Evolutionary conservation across 495 filamentous ascomycete species (phyloP), one percentile per base, ranked within the genome.

Genomic region (Lasiosphaeris hirsuta): DNA sequence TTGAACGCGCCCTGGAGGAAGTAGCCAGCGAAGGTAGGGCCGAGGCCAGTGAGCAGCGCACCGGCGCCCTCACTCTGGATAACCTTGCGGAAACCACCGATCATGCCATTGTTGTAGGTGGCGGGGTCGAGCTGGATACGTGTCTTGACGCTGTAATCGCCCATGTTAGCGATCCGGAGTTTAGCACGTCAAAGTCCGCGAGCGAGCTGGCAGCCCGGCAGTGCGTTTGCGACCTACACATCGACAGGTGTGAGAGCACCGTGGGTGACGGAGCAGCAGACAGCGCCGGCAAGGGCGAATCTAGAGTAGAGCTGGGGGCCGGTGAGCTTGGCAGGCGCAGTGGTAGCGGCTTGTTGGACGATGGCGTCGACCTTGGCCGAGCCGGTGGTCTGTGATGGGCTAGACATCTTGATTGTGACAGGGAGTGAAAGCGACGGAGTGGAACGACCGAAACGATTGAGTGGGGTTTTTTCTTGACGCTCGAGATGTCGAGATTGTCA

Each of bases 1-100:
- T 96, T 96, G 86, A 95, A 86, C 67, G 89, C 88, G 66, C 90
- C 90, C 80, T 96, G 90, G 65, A 96, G 87, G 85, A 94, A 94
- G 82, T 96, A 96, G 68, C 90, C 90, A 69, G 90, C 90, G 60
- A 85, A 85, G 70, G 90, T 95, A 64, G 90, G 90, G 63, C 90
- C 90, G 72, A 86, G 82, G 75, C 90, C 90, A 64, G 90, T 96
- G 67, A 91, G 80, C 60, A 96, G 87, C 71, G 90, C 90, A 72
- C 88, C 89, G 67, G 89, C 90, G 77, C 90, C 90, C 78, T 96
- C 90, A 56, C 79, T 87, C 71, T 84, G 77, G 70, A 95, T 76
- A 69, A 95, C 90, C 79, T 94, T 85, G 43, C 81, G 78, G 86
- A 96, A 89, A 62, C 87, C 88, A 69, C 90, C 90, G 72, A 96